Conservation (phyloP, 2,329 filamentous ascomycete genomes). For the Rhynchosporium secalis region DNA sequence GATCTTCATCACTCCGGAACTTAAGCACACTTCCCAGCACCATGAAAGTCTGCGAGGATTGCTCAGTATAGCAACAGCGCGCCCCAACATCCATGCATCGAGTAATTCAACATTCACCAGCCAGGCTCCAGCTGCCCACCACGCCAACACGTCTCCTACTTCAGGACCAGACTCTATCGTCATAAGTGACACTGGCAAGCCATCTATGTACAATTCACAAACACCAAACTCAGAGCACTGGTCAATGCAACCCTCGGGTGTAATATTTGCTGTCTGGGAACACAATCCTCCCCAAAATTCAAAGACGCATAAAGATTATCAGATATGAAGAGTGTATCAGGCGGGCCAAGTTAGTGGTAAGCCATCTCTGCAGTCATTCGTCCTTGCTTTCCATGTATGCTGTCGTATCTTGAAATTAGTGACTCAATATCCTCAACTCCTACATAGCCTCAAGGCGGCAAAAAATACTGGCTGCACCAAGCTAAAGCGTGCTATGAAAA, state of each 20-base stretch:
- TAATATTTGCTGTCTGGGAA: neutral
- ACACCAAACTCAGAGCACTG: constrained; percentile 1
- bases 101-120: neutral
- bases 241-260: neutral
- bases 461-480: no score
- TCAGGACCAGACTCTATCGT: constrained; percentile 2
- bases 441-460: no score
- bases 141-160: neutral
- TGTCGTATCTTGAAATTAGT: no score
- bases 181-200: neutral
- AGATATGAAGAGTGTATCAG: no score
- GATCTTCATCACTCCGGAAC: neutral
- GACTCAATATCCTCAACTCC: no score
- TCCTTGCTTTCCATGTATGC: no score
- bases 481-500: no score
- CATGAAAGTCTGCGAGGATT: neutral
- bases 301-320: no score
- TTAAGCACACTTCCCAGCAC: neutral
- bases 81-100: neutral
- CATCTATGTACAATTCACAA: neutral
- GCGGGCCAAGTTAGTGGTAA: no score
- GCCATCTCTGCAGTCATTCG: no score
- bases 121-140: neutral
- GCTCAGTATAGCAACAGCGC: no score
- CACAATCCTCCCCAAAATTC: constrained; percentile 1